These are phyloP conservation scores for Pseudotsuga menziesii DNA, from an alignment of 75 land plant genomes.

Conservation along the genomic window DNA sequence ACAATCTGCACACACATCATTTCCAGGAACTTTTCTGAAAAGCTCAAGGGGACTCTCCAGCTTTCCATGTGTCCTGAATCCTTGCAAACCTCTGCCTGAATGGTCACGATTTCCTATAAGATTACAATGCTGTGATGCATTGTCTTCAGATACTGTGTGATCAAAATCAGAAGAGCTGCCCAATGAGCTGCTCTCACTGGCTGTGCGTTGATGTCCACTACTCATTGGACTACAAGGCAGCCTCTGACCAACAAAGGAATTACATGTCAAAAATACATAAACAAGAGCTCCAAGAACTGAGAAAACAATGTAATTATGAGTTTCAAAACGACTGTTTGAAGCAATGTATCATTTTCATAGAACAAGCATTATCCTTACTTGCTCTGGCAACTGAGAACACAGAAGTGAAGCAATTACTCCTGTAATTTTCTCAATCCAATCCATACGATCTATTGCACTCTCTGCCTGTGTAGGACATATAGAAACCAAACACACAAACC, in stretches of 20 bases:
- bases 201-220: constrained; percentile 52
- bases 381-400: constrained; percentile 74
- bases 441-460: constrained; percentile 72
- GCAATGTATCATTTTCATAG: background rate
- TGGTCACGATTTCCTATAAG: constrained; percentile 31
- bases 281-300: background rate
- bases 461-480: constrained; percentile 59
- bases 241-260: background rate
- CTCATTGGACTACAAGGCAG: constrained; percentile 58
- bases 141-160: constrained; percentile 54
- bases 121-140: constrained; percentile 35
- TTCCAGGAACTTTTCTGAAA: constrained; percentile 65
- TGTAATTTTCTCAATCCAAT: constrained; percentile 81
- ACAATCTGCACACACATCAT: constrained; percentile 88
- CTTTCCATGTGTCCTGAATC: constrained; percentile 29
- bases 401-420: constrained; percentile 74
- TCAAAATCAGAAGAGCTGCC: constrained; percentile 71
- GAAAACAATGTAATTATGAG: background rate
- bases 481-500: background rate
- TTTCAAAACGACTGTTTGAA: background rate
- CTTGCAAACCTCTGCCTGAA: constrained; percentile 28
- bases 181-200: constrained; percentile 84
- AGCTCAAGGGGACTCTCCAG: constrained; percentile 75
- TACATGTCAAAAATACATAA: background rate
- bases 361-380: constrained; percentile 31